These are phyloP conservation scores for Heritiera littoralis DNA, from an alignment of 345 rosid species.

Conservation along the genomic window DNA sequence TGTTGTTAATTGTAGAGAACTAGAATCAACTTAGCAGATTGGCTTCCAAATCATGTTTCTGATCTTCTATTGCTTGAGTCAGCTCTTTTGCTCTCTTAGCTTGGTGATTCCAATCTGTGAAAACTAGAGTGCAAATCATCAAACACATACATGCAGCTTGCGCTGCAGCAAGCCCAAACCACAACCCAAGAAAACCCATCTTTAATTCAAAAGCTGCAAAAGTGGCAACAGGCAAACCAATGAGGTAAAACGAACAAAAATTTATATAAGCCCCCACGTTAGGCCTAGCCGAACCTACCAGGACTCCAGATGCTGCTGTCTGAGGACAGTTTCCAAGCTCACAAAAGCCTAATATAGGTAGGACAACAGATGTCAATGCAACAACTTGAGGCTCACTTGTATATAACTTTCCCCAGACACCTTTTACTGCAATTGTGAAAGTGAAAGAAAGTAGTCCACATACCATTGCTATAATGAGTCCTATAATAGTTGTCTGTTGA, in stretches of 20 bases:
- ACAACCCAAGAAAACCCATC: slow-evolving; percentile 27
- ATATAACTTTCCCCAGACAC: slow-evolving; percentile 32
- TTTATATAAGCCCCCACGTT: slow-evolving; percentile 31
- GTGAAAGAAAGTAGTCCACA: slow-evolving; percentile 27
- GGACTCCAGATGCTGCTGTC: slow-evolving; percentile 39
- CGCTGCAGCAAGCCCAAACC: slow-evolving; percentile 37
- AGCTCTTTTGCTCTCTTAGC: slow-evolving; percentile 34
- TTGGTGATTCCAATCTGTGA: slow-evolving; percentile 35
- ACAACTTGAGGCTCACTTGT: slow-evolving; percentile 33
- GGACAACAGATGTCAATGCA: slow-evolving; percentile 28
- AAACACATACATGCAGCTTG: slow-evolving; percentile 34
- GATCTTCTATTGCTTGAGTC: slow-evolving; percentile 22
- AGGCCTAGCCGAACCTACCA: slow-evolving; percentile 33
- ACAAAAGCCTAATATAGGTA: slow-evolving; percentile 41
- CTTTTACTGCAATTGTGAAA: slow-evolving; percentile 28
- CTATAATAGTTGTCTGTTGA: slow-evolving; percentile 22
- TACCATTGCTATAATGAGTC: slow-evolving; percentile 28
- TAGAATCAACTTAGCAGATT: slow-evolving; percentile 24
- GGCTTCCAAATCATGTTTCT: slow-evolving; percentile 19
- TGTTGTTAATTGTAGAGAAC: not conserved
- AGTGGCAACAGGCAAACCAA: slow-evolving; percentile 37
- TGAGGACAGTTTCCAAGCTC: slow-evolving; percentile 41
- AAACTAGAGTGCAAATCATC: slow-evolving; percentile 32
- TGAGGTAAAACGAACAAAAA: slow-evolving; percentile 33
- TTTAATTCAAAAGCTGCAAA: slow-evolving; percentile 22